phyloP scores from a whole-genome alignment of 306 rosid genomes.

The Vachellia collinsii region DNA sequence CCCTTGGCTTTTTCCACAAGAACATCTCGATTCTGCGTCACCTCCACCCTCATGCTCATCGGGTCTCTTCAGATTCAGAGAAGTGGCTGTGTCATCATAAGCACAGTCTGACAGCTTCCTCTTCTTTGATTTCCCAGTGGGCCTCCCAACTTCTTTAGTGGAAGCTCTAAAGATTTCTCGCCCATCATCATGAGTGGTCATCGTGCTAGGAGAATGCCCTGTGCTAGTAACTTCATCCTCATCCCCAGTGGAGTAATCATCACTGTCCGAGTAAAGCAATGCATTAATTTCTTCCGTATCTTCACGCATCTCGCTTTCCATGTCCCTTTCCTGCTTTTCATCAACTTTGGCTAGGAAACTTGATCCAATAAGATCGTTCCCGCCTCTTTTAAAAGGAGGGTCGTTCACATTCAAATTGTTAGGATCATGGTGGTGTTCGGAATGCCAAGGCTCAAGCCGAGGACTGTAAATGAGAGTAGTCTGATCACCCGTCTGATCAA shows the following conservation, averaged over 20 bases:
- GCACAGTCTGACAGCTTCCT: slow-evolving; percentile 56
- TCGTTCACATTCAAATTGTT: slow-evolving; percentile 42
- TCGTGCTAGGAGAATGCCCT: slow-evolving; percentile 87
- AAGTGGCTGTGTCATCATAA: slow-evolving; percentile 54
- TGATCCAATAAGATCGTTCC: slow-evolving; percentile 46
- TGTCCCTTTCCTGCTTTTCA: slow-evolving; percentile 49
- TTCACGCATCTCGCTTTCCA: slow-evolving; percentile 85
- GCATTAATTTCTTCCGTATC: slow-evolving; percentile 94
- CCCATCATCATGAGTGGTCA: slow-evolving; percentile 58
- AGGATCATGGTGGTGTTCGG: slow-evolving; percentile 33
- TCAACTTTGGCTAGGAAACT: slow-evolving; percentile 48
- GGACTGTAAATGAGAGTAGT: slow-evolving; percentile 69
- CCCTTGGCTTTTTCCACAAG: slow-evolving; percentile 44
- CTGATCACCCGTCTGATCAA: slow-evolving; percentile 73
- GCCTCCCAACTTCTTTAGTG: slow-evolving; percentile 67
- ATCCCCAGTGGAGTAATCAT: slow-evolving; percentile 58
- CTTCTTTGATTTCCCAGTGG: slow-evolving; percentile 58
- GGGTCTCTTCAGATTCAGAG: slow-evolving; percentile 50
- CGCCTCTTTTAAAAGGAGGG: slow-evolving; percentile 37
- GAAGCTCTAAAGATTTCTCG: slow-evolving; percentile 31
- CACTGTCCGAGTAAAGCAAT: slow-evolving; percentile 83
- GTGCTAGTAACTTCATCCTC: slow-evolving; percentile 98
- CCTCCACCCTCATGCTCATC: slow-evolving; percentile 41
- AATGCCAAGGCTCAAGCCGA: slow-evolving; percentile 58
- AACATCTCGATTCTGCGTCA: slow-evolving; percentile 73